Conservation (phyloP, 192 early-diverging fungal genomes). For the Gaertneriomyces semiglobifer region DNA sequence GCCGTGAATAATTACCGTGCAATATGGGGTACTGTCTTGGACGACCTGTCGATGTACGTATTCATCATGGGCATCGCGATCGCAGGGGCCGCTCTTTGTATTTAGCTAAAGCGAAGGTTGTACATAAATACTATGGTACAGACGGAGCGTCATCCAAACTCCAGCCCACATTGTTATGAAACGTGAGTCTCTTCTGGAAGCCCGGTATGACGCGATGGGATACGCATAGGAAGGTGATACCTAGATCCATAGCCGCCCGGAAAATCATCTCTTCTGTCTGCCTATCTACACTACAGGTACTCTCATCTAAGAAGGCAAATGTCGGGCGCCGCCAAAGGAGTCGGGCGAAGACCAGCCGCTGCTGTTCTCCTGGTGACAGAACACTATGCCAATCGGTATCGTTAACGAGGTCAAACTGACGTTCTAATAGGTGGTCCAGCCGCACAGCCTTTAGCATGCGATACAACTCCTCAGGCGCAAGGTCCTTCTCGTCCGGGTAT, state of each 20-base stretch:
- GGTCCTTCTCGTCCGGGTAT: constrained; percentile 65
- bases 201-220: constrained; percentile 17
- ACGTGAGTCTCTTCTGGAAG: not conserved
- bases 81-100: constrained; percentile 12
- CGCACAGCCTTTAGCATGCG: constrained; percentile 75
- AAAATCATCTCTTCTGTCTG: constrained; percentile 43
- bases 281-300: constrained; percentile 30
- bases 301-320: constrained; percentile 63
- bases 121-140: too few relatives aligned
- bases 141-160: too few relatives aligned
- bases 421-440: constrained; percentile 54
- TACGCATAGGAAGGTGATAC: constrained; percentile 53
- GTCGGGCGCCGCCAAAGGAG: constrained; percentile 57
- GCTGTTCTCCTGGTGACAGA: constrained; percentile 44
- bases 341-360: constrained; percentile 46
- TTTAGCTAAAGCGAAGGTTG: too few relatives aligned
- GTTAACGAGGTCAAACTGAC: constrained; percentile 25
- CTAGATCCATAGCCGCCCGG: constrained; percentile 46
- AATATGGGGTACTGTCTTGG: constrained; percentile 7
- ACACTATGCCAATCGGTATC: constrained; percentile 30
- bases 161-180: too few relatives aligned
- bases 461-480: constrained; percentile 65
- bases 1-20: constrained; percentile 15
- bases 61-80: not conserved
- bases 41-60: constrained; percentile 1